phyloP scores from a whole-genome alignment of 2,329 filamentous ascomycete species.

The Pseudocercospora ulei region DNA sequence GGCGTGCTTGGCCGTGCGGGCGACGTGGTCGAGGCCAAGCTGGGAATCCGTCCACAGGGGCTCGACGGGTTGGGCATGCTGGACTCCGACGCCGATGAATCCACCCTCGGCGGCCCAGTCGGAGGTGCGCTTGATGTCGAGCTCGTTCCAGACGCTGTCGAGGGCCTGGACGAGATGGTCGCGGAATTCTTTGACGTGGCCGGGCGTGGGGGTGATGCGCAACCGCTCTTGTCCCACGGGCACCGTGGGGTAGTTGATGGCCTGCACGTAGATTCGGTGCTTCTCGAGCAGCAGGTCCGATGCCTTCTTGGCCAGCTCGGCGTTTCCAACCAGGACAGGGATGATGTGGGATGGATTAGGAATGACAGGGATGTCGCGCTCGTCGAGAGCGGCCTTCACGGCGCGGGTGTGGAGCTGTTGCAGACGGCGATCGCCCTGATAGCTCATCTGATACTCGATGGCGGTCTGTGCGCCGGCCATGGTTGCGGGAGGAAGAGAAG shows the following conservation, averaged over 20 bases:
- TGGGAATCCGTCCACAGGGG: constrained; percentile 91
- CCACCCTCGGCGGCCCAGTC: constrained; percentile 87
- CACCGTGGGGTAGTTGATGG: constrained; percentile 97
- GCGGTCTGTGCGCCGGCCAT: constrained; percentile 90
- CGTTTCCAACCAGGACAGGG: constrained; percentile 85
- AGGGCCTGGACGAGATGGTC: constrained; percentile 76
- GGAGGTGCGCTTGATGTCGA: constrained; percentile 83
- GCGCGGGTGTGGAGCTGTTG: constrained; percentile 95
- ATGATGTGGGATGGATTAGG: constrained; percentile 96
- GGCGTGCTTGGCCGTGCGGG: constrained; percentile 49
- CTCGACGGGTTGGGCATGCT: constrained; percentile 49
- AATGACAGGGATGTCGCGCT: constrained; percentile 84
- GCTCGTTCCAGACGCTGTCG: constrained; percentile 76
- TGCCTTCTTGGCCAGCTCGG: constrained; percentile 81
- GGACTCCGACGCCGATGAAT: constrained; percentile 84
- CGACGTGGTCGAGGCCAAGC: constrained; percentile 62
- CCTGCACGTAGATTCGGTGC: constrained; percentile 92
- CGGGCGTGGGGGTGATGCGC: constrained; percentile 89
- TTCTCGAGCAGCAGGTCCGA: constrained; percentile 85
- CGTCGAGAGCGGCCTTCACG: constrained; percentile 73
- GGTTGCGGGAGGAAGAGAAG: constrained; percentile 84
- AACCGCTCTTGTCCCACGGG: constrained; percentile 96
- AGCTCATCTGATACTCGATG: constrained; percentile 84
- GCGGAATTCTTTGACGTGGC: constrained; percentile 74
- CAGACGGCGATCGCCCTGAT: constrained; percentile 76